A percentile compares a stretch with the other conserved stretches of the same genome.
Evolutionary conservation across 2,329 filamentous ascomycete species (phyloP).

Genomic region (Aquanectria penicillioides): DNA sequence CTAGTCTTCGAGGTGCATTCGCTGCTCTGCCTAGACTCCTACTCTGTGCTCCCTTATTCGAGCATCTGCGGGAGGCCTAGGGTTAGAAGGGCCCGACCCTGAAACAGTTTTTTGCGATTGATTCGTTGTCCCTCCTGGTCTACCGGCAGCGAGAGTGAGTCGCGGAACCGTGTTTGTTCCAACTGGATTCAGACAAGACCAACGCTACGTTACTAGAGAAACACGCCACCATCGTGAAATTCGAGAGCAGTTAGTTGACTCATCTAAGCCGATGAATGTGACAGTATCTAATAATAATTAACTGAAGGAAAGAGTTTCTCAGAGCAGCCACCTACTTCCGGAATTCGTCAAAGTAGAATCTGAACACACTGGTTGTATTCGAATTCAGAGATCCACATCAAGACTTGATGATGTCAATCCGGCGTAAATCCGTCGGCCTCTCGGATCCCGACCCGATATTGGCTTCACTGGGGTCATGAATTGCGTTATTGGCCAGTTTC

Average conservation of each 20-base stretch:
- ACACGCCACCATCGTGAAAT: background rate
- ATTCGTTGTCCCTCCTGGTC: too few relatives aligned
- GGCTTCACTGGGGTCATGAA: background rate
- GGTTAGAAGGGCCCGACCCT: too few relatives aligned
- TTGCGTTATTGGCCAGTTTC: constrained; percentile 9
- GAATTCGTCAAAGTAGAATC: constrained; percentile 25
- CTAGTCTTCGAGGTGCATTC: too few relatives aligned
- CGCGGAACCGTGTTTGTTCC: background rate
- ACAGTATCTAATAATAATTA: constrained; percentile 3
- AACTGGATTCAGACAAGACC: background rate
- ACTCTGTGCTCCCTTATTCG: too few relatives aligned
- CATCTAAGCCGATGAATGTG: background rate
- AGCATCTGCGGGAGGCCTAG: too few relatives aligned
- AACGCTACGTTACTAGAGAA: background rate
- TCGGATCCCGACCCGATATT: constrained; percentile 22
- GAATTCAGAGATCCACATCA: too few relatives aligned
- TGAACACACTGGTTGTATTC: too few relatives aligned
- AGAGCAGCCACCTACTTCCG: too few relatives aligned
- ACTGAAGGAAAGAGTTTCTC: constrained; percentile 12
- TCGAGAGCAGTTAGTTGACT: background rate
- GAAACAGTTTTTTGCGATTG: too few relatives aligned
- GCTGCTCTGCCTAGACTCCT: too few relatives aligned
- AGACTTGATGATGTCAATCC: constrained; percentile 1
- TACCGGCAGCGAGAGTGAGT: background rate
- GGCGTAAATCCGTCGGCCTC: constrained; percentile 35